Evolutionary conservation across 2,329 filamentous ascomycete genomes (phyloP).

Genomic region (Alternaria postmessia): DNA sequence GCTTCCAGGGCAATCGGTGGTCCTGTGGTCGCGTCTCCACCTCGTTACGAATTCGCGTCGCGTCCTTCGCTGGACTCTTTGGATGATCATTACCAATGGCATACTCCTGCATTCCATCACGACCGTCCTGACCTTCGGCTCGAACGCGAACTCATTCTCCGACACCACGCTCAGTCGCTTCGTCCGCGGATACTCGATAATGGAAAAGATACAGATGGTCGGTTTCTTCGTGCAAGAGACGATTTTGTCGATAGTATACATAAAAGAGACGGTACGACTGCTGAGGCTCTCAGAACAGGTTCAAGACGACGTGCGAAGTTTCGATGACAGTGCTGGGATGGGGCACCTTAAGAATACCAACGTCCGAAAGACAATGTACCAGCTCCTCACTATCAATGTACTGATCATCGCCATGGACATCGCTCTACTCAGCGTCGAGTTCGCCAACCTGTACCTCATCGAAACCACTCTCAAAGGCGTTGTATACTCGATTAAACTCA

Average conservation of each 20-base stretch:
- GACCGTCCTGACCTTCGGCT: slow-evolving; percentile 64
- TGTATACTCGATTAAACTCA: slow-evolving; percentile 59
- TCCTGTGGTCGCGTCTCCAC: slow-evolving; percentile 70
- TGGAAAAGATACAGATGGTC: slow-evolving; percentile 57
- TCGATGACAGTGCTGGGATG: slow-evolving; percentile 38
- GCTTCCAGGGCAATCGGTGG: slow-evolving; percentile 62
- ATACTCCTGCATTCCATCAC: slow-evolving; percentile 63
- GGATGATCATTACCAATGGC: slow-evolving; percentile 66
- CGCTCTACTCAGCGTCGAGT: slow-evolving; percentile 40
- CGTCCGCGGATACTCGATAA: slow-evolving; percentile 50
- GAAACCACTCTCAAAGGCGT: slow-evolving; percentile 52
- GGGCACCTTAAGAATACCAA: slow-evolving; percentile 30
- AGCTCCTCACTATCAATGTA: slow-evolving; percentile 46
- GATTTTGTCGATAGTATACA: slow-evolving; percentile 56
- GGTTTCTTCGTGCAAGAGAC: slow-evolving; percentile 55
- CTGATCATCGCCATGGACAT: slow-evolving; percentile 47
- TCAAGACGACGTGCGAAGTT: slow-evolving; percentile 37
- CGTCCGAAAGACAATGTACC: slow-evolving; percentile 45
- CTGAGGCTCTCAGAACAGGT: slow-evolving; percentile 44
- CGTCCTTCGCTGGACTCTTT: slow-evolving; percentile 60
- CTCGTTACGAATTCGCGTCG: slow-evolving; percentile 63
- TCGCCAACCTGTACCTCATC: slow-evolving; percentile 45
- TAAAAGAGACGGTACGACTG: slow-evolving; percentile 61
- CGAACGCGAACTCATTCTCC: slow-evolving; percentile 51
- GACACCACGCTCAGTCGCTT: slow-evolving; percentile 34